Evolutionary conservation across 805 yeast genomes (phyloP).

Genomic region (Suhomyces sp.): DNA sequence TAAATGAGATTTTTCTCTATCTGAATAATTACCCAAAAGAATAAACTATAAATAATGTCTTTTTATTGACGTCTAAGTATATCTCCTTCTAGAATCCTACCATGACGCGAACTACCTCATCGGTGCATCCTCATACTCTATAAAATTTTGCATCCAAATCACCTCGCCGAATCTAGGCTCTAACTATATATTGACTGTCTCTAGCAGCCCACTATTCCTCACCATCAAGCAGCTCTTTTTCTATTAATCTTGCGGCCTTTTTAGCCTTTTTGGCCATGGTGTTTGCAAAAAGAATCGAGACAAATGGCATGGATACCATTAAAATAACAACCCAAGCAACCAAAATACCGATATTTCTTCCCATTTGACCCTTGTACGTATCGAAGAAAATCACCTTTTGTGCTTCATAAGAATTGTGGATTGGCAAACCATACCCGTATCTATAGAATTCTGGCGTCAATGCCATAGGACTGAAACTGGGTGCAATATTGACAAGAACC

Average conservation of each 20-base stretch:
- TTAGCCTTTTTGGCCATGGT: slow-evolving; percentile 29
- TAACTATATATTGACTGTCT: too few species aligned
- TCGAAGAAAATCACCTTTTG: slow-evolving; percentile 32
- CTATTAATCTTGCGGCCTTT: slow-evolving; percentile 11
- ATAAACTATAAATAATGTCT: too few species aligned
- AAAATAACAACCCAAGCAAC: slow-evolving; percentile 47
- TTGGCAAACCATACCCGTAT: slow-evolving; percentile 37
- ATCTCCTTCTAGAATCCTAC: too few species aligned
- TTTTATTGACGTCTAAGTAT: too few species aligned
- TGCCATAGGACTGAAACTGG: slow-evolving; percentile 34
- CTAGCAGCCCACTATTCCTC: too few species aligned
- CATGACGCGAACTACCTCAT: too few species aligned
- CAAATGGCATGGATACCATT: slow-evolving; percentile 43
- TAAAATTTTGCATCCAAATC: too few species aligned
- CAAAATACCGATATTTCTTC: slow-evolving; percentile 23
- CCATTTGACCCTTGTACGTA: slow-evolving; percentile 34
- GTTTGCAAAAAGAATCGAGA: slow-evolving; percentile 41
- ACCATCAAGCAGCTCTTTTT: not conserved
- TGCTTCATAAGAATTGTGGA: slow-evolving; percentile 30
- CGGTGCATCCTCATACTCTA: too few species aligned
- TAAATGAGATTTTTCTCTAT: too few species aligned
- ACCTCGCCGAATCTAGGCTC: too few species aligned
- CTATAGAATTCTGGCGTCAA: slow-evolving; percentile 31
- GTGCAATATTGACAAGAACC: slow-evolving; percentile 29
- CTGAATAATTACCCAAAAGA: too few species aligned